Evolutionary conservation across 1,284 basidiomycete species (phyloP), one percentile per base, ranked within the genome.

Genomic region (Phellopilus nigrolimitatus): DNA sequence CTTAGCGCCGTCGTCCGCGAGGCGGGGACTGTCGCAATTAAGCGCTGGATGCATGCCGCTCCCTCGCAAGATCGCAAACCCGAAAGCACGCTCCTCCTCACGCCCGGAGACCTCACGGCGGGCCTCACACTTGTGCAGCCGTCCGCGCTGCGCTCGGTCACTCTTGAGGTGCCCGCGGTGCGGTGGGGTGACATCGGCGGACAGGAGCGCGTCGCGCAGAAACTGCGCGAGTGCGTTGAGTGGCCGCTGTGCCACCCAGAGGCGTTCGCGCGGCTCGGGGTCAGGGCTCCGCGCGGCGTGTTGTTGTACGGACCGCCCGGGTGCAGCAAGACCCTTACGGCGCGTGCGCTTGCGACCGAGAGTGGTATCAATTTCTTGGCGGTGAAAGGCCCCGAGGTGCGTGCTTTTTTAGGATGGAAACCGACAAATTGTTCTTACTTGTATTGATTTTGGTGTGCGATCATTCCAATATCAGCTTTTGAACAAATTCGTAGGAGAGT

Each of bases 401-500:
- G 75, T 7, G 17, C 13, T 43, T 27, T 22, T 4, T 27, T n/a
- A n/a, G n/a, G n/a, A n/a, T n/a, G n/a, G n/a, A n/a, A n/a, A n/a
- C n/a, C n/a, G 44, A 8, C 5, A 62, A 9, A 1, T 54, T 25
- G 27, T 21, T 15, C 42, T 40, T 34, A 8, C 42, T 39, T 9
- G 34, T 36, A 37, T 40, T n/a, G n/a, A n/a, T n/a, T n/a, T n/a
- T n/a, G n/a, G n/a, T n/a, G n/a, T n/a, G n/a, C n/a, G n/a, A 37
- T 37, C 22, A 45, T 13, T 44, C 27, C 37, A 15, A 53, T 54
- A 46, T 21, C 60, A 95, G 91, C 76, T 98, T 1, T 70, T 98
- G 51, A 98, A 89, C 72, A 99, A 99, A 70, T 99, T 88, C 61
- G 92, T 99, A 3, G 97, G 97, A 36, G 97, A 99, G 69, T 97